These are phyloP conservation scores for Lizonia empirigonia DNA, from an alignment of 2,329 filamentous ascomycete species.

Conservation along the genomic window DNA sequence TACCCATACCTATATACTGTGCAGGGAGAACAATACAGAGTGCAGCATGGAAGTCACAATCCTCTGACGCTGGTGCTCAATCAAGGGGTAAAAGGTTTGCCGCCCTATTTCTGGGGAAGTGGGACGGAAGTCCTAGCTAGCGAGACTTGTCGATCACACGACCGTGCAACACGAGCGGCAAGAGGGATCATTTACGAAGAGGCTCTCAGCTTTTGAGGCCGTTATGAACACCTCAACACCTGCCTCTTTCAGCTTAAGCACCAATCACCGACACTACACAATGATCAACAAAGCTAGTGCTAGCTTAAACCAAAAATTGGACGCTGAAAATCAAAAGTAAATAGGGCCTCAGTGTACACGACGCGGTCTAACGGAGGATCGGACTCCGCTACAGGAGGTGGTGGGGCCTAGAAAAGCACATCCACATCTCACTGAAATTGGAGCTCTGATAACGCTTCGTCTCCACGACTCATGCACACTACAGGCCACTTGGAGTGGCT, in stretches of 20 bases:
- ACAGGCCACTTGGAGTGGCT: background rate
- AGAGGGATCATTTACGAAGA: too few relatives aligned
- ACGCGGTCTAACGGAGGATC: background rate
- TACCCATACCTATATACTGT: background rate
- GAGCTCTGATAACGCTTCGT: background rate
- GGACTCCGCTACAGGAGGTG: background rate
- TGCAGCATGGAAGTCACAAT: too few relatives aligned
- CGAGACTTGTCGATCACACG: background rate
- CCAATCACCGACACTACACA: too few relatives aligned
- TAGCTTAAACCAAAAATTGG: too few relatives aligned
- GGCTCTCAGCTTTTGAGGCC: too few relatives aligned
- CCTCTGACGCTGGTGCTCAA: too few relatives aligned
- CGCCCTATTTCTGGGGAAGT: constrained; percentile 9
- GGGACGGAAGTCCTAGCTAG: constrained; percentile 1
- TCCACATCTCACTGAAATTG: background rate
- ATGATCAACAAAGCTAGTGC: too few relatives aligned
- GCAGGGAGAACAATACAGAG: too few relatives aligned
- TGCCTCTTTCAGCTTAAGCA: too few relatives aligned
- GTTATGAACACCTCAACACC: too few relatives aligned
- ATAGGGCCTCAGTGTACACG: too few relatives aligned
- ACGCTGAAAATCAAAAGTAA: too few relatives aligned
- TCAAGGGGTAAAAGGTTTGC: background rate
- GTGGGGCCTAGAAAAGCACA: background rate
- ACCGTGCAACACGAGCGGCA: constrained; percentile 3
- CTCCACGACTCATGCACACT: constrained; percentile 2